A percentile compares a stretch with the other conserved stretches of the same genome.
These are phyloP conservation scores for Neurospora africana DNA, from an alignment of 495 filamentous ascomycete species.

Conservation along the genomic window DNA sequence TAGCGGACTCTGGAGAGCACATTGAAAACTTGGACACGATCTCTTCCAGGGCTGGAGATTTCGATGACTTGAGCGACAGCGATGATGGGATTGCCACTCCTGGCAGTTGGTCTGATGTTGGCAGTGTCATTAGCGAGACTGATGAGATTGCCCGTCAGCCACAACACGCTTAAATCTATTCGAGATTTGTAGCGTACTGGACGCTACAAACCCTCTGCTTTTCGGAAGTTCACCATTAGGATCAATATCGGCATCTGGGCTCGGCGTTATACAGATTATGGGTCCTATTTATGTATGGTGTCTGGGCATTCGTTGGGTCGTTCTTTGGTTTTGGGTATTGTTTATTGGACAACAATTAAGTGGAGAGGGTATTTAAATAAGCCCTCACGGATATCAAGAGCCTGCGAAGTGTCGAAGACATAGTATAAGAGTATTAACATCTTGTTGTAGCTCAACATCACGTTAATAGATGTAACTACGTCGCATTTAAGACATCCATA, in stretches of 20 bases:
- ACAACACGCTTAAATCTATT: neutral
- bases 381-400: neutral
- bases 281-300: neutral
- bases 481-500: neutral
- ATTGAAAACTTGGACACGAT: constrained; percentile 22
- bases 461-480: neutral
- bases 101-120: constrained; percentile 68
- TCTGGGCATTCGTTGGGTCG: neutral
- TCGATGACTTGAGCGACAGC: constrained; percentile 58
- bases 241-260: neutral
- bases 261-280: neutral
- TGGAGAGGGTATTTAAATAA: neutral
- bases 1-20: constrained; percentile 34
- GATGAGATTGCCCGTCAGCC: constrained; percentile 23
- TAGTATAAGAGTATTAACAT: neutral
- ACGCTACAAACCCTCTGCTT: neutral
- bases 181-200: neutral
- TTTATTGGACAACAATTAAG: neutral
- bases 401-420: neutral
- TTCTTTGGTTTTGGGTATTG: neutral
- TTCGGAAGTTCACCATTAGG: neutral
- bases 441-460: neutral
- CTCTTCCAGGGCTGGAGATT: constrained; percentile 21
- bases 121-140: constrained; percentile 55
- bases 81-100: constrained; percentile 54